These are phyloP conservation scores for Diaporthe batatas DNA, from an alignment of 2,329 filamentous ascomycete genomes.

Conservation along the genomic window DNA sequence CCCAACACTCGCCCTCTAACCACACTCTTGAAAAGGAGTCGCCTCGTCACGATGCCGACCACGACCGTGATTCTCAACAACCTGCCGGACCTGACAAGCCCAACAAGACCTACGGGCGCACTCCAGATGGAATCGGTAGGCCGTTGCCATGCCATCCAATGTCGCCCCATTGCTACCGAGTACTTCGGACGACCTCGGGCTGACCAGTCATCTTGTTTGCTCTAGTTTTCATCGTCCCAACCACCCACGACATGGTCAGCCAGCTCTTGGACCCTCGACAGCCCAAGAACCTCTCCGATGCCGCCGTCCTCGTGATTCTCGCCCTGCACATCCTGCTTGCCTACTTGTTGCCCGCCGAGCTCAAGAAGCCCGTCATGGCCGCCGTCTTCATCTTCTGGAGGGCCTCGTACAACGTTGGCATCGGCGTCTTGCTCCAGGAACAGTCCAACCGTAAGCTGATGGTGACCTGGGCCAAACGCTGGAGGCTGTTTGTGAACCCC, in stretches of 20 bases:
- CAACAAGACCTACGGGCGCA: slow-evolving; percentile 90
- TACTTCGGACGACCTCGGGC: background rate
- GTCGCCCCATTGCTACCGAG: background rate
- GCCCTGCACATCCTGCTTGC: slow-evolving; percentile 80
- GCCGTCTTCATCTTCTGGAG: slow-evolving; percentile 92
- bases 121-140: slow-evolving; percentile 88
- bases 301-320: slow-evolving; percentile 83
- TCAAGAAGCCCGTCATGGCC: slow-evolving; percentile 84
- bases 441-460: slow-evolving; percentile 92
- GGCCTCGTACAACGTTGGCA: slow-evolving; percentile 91
- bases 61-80: slow-evolving; percentile 35
- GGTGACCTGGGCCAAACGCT: slow-evolving; percentile 88
- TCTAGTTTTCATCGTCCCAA: slow-evolving; percentile 92
- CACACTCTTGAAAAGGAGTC: slow-evolving; percentile 24
- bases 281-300: slow-evolving; percentile 93
- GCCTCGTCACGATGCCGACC: slow-evolving; percentile 33
- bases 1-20: slow-evolving; percentile 37
- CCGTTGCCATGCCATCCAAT: slow-evolving; percentile 24
- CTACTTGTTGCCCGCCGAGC: slow-evolving; percentile 76
- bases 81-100: slow-evolving; percentile 46
- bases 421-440: slow-evolving; percentile 87
- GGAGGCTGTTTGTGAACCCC: slow-evolving; percentile 87
- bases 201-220: background rate
- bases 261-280: slow-evolving; percentile 94
- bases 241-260: slow-evolving; percentile 99